Evolutionary conservation across 169 alveolate genomes (phyloP).

Genomic region (Cystoisospora suis): DNA sequence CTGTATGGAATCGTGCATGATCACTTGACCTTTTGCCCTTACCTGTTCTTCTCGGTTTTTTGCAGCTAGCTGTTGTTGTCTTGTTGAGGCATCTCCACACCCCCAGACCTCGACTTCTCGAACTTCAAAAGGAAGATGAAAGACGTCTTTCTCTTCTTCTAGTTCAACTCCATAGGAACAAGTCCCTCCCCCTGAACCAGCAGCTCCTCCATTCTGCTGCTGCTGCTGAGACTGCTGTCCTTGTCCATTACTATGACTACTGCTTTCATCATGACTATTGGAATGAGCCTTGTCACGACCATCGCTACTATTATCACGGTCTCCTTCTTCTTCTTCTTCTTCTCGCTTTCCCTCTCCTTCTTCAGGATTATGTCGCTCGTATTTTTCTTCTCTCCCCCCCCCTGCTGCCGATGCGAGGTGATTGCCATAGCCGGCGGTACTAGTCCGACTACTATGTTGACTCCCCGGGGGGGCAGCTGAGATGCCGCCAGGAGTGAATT

Average conservation of each 20-base stretch:
- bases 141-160: conserved; percentile 30
- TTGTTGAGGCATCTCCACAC: conserved; percentile 53
- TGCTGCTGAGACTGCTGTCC: neutral
- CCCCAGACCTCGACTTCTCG: conserved; percentile 68
- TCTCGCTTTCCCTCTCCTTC: neutral
- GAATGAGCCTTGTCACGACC: neutral
- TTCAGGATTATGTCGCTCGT: neutral
- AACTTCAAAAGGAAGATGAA: conserved; percentile 45
- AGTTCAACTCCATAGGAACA: neutral
- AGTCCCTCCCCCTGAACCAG: neutral
- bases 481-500: no score
- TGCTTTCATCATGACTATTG: neutral
- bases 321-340: neutral
- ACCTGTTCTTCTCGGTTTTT: conserved; percentile 53
- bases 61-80: conserved; percentile 58
- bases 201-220: neutral
- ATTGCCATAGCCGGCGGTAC: neutral
- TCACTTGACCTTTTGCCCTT: no score
- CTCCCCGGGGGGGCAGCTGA: no score
- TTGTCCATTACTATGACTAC: no score
- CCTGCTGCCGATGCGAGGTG: no score
- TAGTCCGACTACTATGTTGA: neutral
- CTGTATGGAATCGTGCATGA: no score
- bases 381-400: no score
- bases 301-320: neutral